Evolutionary conservation across 78 protist species (phyloP), one percentile per base, ranked within the genome.

Genomic region (Dictyostelium capitatum): DNA sequence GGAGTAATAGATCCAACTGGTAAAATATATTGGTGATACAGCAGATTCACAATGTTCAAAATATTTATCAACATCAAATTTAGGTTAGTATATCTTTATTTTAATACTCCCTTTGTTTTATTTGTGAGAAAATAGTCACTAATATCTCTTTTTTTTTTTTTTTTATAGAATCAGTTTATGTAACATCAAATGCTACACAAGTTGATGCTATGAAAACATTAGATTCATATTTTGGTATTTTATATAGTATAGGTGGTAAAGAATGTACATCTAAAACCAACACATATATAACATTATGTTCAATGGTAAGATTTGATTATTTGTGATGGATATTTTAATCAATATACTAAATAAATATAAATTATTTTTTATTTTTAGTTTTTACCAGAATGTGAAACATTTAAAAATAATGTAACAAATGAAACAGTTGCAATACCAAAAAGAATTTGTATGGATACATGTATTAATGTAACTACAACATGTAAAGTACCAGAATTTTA

Each of bases 291-390:
- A 47, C 73, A 12, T 17, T 82, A 46, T 82, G 90, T 50, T n/a
- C 90, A 48, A 53, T 82, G 78, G 90, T 67, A 59, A 59, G 43
- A 37, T n/a, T n/a, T n/a, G n/a, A n/a, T n/a, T n/a, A n/a, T n/a
- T n/a, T n/a, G n/a, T n/a, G n/a, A n/a, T n/a, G n/a, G n/a, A n/a
- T n/a, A n/a, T n/a, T n/a, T n/a, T n/a, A n/a, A n/a, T n/a, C n/a
- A n/a, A n/a, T n/a, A n/a, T n/a, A n/a, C n/a, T n/a, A n/a, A n/a
- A n/a, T n/a, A n/a, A n/a, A n/a, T n/a, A n/a, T n/a, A n/a, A n/a
- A n/a, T n/a, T n/a, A n/a, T n/a, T n/a, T n/a, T n/a, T n/a, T n/a
- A n/a, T n/a, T n/a, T n/a, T 51, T 51, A 65, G 73, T 30, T 25
- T 23, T 65, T 65, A 65, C 25, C 25, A 30, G 73, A 65, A 30